Base-by-base conservation (phyloP, 129 eudicot species). In the Tagetes erecta region DNA sequence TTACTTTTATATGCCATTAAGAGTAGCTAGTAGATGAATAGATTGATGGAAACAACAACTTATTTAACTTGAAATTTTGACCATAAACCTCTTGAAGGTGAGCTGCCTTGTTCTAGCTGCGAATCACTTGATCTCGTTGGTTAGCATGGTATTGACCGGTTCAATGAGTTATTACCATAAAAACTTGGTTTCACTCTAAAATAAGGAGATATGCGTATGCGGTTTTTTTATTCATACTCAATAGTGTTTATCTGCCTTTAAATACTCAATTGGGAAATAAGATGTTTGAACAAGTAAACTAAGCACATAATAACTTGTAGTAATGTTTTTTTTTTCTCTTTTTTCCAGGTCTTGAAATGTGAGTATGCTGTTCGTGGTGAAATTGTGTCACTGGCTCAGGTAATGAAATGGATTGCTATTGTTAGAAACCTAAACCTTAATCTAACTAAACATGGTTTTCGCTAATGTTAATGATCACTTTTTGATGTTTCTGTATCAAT, bases 351-450 rank as follows among this genome's bases (percentile, higher is more conserved):
- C 5, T 79, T 95, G 86, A 83, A 91, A 83, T 95, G 99, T 75
- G 96, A 95, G 68, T 91, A 95, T 82, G 99, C 99, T 78, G 99
- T 95, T 57, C 97, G 99, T 71, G 99, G 99, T 68, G 99, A 89
- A 78, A 95, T 95, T 30, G 99, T 95, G 58, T 76, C 81, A 14
- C 78, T 91, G 67, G 99, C 99, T 50, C 97, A 91, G 99, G 99
- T 91, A 83, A 77, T 39, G 2, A 5, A 67, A 44, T 68, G 64
- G 27, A 50, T 67, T 53, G 38, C 33, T 13, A 13, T 39, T 11
- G 40, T 3, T 0, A 37, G 2, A 8, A 53, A 2, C 27, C 38
- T 30, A 55, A 8, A 2, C 27, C 38, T 30, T 38, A 8, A 20
- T 14, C 9, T 11, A 38, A 53, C 45, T 39, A 52, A 14, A 11